phyloP scores from a whole-genome alignment of 306 rosid species.

The Fragaria iinumae region DNA sequence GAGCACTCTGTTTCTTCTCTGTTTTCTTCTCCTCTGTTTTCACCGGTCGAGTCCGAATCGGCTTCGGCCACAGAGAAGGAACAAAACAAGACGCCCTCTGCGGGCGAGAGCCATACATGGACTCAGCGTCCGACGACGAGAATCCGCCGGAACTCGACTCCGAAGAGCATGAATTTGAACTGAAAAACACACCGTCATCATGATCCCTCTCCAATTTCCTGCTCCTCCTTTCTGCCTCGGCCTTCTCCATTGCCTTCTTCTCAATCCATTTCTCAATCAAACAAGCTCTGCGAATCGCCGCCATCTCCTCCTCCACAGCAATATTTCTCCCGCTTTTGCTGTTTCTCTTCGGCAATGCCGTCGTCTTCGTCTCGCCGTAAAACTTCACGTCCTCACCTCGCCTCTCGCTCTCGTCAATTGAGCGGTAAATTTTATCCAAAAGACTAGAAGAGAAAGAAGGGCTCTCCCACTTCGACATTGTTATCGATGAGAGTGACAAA shows the following conservation, averaged over 20 bases:
- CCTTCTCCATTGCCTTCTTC: constrained; percentile 34
- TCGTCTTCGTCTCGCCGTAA: constrained; percentile 23
- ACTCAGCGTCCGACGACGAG: constrained; percentile 83
- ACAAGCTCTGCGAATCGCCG: constrained; percentile 35
- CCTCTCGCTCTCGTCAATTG: constrained; percentile 61
- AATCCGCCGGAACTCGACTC: constrained; percentile 79
- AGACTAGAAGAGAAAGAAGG: constrained; percentile 73
- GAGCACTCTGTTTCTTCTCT: constrained; percentile 36
- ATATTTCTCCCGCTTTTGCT: constrained; percentile 26
- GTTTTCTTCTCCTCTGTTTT: constrained; percentile 35
- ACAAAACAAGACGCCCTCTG: constrained; percentile 49
- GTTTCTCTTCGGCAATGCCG: constrained; percentile 38
- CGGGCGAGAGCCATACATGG: constrained; percentile 38
- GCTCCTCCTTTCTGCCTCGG: neutral
- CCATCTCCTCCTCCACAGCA: constrained; percentile 25
- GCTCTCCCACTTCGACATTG: constrained; percentile 42
- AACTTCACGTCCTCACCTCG: constrained; percentile 39
- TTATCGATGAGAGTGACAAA: constrained; percentile 21
- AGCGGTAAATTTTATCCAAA: constrained; percentile 75
- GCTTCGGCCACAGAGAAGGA: constrained; percentile 51
- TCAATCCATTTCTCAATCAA: constrained; percentile 59
- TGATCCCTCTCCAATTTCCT: constrained; percentile 27
- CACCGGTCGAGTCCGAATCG: constrained; percentile 32
- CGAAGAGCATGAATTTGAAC: constrained; percentile 72
- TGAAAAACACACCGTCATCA: constrained; percentile 60